Percentiles rank a stretch among this genome's conserved stretches.
Conservation (phyloP, 2,329 filamentous ascomycete genomes). For the Colletotrichum limetticola region DNA sequence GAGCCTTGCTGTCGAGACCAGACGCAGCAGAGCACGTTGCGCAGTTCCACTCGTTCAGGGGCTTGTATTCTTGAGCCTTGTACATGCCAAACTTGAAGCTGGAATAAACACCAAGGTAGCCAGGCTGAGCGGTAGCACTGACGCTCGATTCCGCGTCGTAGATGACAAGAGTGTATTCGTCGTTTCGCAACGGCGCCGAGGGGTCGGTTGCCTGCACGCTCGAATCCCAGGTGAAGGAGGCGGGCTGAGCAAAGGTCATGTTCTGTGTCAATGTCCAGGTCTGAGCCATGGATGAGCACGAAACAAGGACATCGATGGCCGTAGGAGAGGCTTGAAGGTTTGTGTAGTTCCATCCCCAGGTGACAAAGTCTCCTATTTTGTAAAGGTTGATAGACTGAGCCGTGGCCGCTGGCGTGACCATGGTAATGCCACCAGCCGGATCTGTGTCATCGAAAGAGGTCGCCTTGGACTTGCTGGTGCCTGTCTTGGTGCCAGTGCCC, state of each 20-base stretch:
- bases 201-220: constrained; percentile 57
- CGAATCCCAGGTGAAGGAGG: constrained; percentile 67
- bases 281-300: constrained; percentile 61
- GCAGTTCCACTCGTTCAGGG: constrained; percentile 64
- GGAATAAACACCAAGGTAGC: constrained; percentile 63
- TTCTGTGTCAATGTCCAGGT: constrained; percentile 73
- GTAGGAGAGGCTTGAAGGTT: constrained; percentile 67
- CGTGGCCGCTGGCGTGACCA: constrained; percentile 53
- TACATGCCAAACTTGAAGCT: constrained; percentile 70
- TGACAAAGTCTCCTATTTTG: constrained; percentile 70
- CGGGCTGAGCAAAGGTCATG: constrained; percentile 66
- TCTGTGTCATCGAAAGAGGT: constrained; percentile 57
- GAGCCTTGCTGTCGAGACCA: constrained; percentile 56
- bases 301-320: constrained; percentile 69
- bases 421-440: constrained; percentile 60
- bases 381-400: constrained; percentile 60
- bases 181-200: constrained; percentile 59
- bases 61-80: constrained; percentile 60
- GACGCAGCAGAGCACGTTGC: constrained; percentile 65
- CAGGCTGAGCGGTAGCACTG: constrained; percentile 62
- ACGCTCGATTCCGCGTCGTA: constrained; percentile 66
- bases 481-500: constrained; percentile 40
- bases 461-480: constrained; percentile 42
- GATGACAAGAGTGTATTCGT: constrained; percentile 71
- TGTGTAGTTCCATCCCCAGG: constrained; percentile 75